Base-by-base conservation (phyloP, 441 rosid genomes). In the Aleurites moluccanus region DNA sequence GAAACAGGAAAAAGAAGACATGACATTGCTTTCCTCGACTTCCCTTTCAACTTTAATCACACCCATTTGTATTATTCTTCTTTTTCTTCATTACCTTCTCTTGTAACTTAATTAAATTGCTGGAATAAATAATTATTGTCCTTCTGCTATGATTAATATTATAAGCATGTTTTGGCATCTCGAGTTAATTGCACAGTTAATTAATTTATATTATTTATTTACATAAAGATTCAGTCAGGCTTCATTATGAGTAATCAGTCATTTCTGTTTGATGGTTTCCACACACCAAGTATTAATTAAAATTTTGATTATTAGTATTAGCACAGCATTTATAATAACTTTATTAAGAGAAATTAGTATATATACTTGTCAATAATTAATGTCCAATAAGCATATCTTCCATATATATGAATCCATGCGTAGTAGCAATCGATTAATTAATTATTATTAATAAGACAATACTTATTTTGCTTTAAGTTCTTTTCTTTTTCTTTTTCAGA, bases 1-100 rank as follows among this genome's bases (percentile, higher is more conserved):
- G 63, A 57, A 57, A 57, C 16, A 7, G 52, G 42, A 68, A 68
- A 40, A 68, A 68, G 59, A 68, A 68, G 60, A 68, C 72, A 52
- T 52, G 20, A 33, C 52, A 30, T 28, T 69, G 45, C 61, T 52
- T 69, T 69, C 0, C 27, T 52, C 30, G 61, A 52, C 61, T 52
- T 69, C 18, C 30, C 16, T 69, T 69, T 18, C 7, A 15, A 69
- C 47, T 69, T 45, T 52, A 69, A 68, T 68, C 72, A 69, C 18
- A 68, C 18, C 27, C 16, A 35, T 67, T 67, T 14, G n/a, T n/a
- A 67, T 15, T 52, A 4, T 20, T 15, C 6, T 3, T 30, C 40
- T 21, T 3, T 42, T 23, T 40, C 10, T 0, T 40, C 21, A 21
- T 59, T 57, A 0, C 28, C 5, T 4, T 60, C 38, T 60, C n/a